A percentile compares a stretch with the other conserved stretches of the same genome.
phyloP scores from a whole-genome alignment of 331 rosid species.

The Rosa hybrid region DNA sequence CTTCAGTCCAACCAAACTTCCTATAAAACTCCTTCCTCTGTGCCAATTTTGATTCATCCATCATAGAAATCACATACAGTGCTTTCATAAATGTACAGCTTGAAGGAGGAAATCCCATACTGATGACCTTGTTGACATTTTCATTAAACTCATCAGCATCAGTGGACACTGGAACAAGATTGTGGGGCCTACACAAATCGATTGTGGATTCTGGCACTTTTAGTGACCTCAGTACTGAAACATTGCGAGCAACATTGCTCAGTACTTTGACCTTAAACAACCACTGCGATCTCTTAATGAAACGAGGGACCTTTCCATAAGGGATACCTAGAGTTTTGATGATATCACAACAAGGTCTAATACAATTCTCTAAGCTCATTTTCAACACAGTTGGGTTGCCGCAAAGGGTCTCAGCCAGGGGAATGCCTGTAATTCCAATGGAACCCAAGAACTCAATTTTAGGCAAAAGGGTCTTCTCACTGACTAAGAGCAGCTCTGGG shows the following conservation, averaged over 20 bases:
- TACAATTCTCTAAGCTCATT: background rate
- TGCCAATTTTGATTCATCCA: slow-evolving; percentile 21
- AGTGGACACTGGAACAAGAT: background rate
- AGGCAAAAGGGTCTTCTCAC: background rate
- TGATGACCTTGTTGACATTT: slow-evolving; percentile 7
- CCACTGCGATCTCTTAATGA: background rate
- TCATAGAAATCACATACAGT: background rate
- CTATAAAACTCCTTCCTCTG: slow-evolving; percentile 9
- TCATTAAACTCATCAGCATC: background rate
- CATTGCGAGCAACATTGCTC: background rate
- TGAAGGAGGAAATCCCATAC: slow-evolving; percentile 8
- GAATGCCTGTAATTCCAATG: background rate
- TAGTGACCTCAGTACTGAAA: background rate
- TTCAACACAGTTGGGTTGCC: background rate
- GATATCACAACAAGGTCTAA: background rate
- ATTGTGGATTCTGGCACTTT: background rate
- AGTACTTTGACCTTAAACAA: background rate
- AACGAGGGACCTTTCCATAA: background rate
- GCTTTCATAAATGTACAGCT: slow-evolving; percentile 8
- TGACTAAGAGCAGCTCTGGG: background rate
- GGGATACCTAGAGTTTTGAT: background rate
- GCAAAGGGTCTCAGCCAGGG: background rate
- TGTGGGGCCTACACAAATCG: background rate
- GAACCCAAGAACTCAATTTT: background rate
- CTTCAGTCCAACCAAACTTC: slow-evolving; percentile 23